Conservation (phyloP, 2,329 filamentous ascomycete species). For the Pseudogymnoascus pannorum region DNA sequence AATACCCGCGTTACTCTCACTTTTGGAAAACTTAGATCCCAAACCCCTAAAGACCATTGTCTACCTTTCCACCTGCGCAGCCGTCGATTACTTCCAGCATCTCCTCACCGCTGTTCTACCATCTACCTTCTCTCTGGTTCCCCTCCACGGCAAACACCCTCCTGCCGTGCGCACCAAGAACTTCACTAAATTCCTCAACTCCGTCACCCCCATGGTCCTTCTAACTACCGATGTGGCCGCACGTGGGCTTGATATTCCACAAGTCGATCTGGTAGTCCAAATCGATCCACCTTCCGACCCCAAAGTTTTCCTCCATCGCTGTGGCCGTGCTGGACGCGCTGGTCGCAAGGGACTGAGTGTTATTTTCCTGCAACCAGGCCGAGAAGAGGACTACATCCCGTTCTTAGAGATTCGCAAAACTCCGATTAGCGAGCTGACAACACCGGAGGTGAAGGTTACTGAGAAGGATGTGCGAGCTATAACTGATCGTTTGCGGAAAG, state of each 20-base stretch:
- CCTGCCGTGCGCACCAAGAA: constrained; percentile 84
- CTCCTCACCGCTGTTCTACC: constrained; percentile 69
- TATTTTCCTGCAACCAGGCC: constrained; percentile 74
- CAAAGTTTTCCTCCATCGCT: constrained; percentile 91
- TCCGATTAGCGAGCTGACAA: constrained; percentile 59
- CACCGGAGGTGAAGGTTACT: constrained; percentile 49
- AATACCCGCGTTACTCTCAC: constrained; percentile 62
- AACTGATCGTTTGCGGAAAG: constrained; percentile 53
- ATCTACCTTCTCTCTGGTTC: constrained; percentile 60
- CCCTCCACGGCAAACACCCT: constrained; percentile 86
- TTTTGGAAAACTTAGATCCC: constrained; percentile 64
- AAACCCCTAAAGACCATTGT: constrained; percentile 79
- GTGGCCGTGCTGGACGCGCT: constrained; percentile 83
- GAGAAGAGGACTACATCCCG: constrained; percentile 82
- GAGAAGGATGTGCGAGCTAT: constrained; percentile 52
- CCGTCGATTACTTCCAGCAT: constrained; percentile 88
- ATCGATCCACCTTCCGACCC: constrained; percentile 80
- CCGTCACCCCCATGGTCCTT: constrained; percentile 69
- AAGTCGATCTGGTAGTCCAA: constrained; percentile 86
- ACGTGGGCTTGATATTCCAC: constrained; percentile 82
- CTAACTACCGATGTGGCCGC: constrained; percentile 91
- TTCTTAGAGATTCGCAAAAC: constrained; percentile 86
- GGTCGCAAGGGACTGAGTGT: constrained; percentile 79
- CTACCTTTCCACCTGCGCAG: constrained; percentile 88
- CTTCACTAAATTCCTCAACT: constrained; percentile 70